phyloP scores from a whole-genome alignment of 2,329 filamentous ascomycete species.

The Eutypella sp. region DNA sequence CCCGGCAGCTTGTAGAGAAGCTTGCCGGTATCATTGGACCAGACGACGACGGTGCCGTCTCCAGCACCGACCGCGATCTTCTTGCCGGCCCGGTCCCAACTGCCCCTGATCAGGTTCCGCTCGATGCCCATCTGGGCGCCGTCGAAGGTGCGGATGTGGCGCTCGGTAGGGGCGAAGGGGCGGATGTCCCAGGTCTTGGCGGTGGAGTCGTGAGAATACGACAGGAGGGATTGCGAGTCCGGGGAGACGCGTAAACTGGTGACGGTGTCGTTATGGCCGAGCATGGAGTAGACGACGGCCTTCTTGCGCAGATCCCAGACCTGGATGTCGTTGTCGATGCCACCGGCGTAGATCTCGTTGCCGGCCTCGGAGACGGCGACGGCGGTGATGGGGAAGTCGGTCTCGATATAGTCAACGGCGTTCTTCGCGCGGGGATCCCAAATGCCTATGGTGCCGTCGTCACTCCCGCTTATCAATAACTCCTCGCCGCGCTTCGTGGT shows the following conservation, averaged over 20 bases:
- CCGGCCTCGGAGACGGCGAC: slow-evolving; percentile 89
- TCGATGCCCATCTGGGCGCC: slow-evolving; percentile 85
- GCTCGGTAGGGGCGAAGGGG: slow-evolving; percentile 84
- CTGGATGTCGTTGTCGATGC: slow-evolving; percentile 95
- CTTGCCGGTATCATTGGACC: slow-evolving; percentile 85
- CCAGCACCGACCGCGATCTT: slow-evolving; percentile 85
- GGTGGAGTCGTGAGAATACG: slow-evolving; percentile 90
- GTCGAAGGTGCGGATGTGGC: slow-evolving; percentile 83
- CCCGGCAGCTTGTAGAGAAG: slow-evolving; percentile 91
- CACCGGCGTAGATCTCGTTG: slow-evolving; percentile 90
- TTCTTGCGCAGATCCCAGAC: slow-evolving; percentile 97
- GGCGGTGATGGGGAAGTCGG: slow-evolving; percentile 87
- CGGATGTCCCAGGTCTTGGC: slow-evolving; percentile 94
- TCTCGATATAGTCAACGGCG: slow-evolving; percentile 81
- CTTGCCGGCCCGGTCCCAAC: slow-evolving; percentile 83
- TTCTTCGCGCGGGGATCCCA: slow-evolving; percentile 94
- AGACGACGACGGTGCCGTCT: slow-evolving; percentile 85
- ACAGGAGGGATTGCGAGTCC: slow-evolving; percentile 83
- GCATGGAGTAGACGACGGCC: slow-evolving; percentile 77
- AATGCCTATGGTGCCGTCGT: slow-evolving; percentile 89
- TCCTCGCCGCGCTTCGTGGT: slow-evolving; percentile 88
- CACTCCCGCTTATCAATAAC: slow-evolving; percentile 81
- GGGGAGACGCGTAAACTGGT: slow-evolving; percentile 89
- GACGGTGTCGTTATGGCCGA: slow-evolving; percentile 87
- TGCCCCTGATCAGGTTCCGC: slow-evolving; percentile 84